Percentiles rank a stretch among this genome's conserved stretches.
Conservation (phyloP, 768 basidiomycete species). For the Leccinum ochraceum region DNA sequence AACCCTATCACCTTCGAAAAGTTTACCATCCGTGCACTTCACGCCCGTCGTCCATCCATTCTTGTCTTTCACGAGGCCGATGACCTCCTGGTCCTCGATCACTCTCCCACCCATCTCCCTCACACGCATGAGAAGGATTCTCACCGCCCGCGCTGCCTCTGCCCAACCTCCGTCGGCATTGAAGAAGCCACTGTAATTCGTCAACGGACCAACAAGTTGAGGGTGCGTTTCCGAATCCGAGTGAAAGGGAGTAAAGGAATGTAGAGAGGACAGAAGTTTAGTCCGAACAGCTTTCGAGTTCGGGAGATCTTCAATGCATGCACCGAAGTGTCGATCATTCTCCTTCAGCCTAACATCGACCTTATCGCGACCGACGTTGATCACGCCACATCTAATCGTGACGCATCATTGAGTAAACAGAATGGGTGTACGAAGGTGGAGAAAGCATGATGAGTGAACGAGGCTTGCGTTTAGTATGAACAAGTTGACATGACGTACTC, state of each 20-base stretch:
- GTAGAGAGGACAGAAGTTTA: constrained; percentile 21
- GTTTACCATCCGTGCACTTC: constrained; percentile 55
- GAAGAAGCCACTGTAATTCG: constrained; percentile 52
- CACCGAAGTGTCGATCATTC: constrained; percentile 65
- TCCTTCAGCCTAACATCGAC: constrained; percentile 57
- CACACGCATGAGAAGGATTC: constrained; percentile 55
- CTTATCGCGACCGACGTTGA: constrained; percentile 24
- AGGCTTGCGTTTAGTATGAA: background rate
- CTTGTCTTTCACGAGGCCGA: constrained; percentile 42
- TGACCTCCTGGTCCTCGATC: constrained; percentile 56
- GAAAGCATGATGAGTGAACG: background rate
- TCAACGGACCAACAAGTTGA: constrained; percentile 20
- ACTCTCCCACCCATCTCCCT: constrained; percentile 60
- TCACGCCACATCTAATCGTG: constrained; percentile 26
- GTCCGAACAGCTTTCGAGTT: constrained; percentile 15
- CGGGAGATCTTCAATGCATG: constrained; percentile 40
- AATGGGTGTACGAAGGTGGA: background rate
- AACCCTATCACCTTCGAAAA: constrained; percentile 41
- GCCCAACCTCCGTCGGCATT: constrained; percentile 88
- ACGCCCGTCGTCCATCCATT: constrained; percentile 57
- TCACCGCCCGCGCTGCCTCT: constrained; percentile 67
- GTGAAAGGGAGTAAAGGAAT: too few species aligned
- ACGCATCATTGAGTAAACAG: background rate
- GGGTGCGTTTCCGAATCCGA: background rate
- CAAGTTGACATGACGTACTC: constrained; percentile 54